phyloP scores from a whole-genome alignment of 2,329 filamentous ascomycete species.

The Phoma herbarum region DNA sequence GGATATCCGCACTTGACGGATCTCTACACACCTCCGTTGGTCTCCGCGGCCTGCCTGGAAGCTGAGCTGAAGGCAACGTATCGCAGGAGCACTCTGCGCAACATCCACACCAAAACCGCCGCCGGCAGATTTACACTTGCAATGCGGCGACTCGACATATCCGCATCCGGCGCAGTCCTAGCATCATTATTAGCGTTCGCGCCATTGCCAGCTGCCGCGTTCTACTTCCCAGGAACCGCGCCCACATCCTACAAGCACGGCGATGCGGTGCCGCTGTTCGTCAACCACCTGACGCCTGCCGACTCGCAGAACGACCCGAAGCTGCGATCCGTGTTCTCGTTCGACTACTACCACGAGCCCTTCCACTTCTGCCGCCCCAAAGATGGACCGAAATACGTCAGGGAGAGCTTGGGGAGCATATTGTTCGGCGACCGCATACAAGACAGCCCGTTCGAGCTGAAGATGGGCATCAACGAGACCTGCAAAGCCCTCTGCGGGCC shows the following conservation, averaged over 20 bases:
- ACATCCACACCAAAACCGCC: background rate
- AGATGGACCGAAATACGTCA: slow-evolving; percentile 77
- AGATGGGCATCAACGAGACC: slow-evolving; percentile 85
- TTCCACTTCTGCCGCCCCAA: slow-evolving; percentile 90
- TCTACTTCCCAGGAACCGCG: slow-evolving; percentile 96
- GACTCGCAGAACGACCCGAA: slow-evolving; percentile 79
- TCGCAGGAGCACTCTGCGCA: slow-evolving; percentile 6
- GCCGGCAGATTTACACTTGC: slow-evolving; percentile 13
- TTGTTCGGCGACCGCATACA: slow-evolving; percentile 96
- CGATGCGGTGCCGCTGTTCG: slow-evolving; percentile 83
- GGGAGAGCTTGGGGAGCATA: slow-evolving; percentile 93
- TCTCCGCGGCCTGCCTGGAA: slow-evolving; percentile 25
- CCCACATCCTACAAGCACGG: slow-evolving; percentile 87
- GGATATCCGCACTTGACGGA: background rate
- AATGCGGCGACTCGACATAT: slow-evolving; percentile 45
- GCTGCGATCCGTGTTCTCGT: slow-evolving; percentile 91
- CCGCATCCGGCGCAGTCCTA: slow-evolving; percentile 38
- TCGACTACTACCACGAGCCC: slow-evolving; percentile 90
- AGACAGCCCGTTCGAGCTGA: slow-evolving; percentile 91
- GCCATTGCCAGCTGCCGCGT: slow-evolving; percentile 64
- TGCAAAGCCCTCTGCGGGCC: slow-evolving; percentile 82
- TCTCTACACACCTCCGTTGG: slow-evolving; percentile 18
- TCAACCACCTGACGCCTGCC: slow-evolving; percentile 91
- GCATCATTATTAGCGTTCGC: slow-evolving; percentile 51
- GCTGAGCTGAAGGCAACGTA: slow-evolving; percentile 18